Conservation (phyloP, 805 yeast genomes). For the Yarrowia yakushimensis region DNA sequence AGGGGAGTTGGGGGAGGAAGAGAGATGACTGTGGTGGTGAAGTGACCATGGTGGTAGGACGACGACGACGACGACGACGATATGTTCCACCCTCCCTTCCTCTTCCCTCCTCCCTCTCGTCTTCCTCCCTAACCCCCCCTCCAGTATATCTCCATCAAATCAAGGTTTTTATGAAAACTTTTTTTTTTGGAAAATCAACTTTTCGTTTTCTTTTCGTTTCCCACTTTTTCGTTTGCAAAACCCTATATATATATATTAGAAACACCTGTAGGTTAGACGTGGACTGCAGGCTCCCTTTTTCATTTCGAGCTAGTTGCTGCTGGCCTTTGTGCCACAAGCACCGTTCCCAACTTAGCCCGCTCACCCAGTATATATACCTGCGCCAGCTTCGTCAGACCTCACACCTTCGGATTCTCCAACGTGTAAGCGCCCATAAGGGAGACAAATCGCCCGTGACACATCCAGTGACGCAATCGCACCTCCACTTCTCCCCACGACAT, state of each 20-base stretch:
- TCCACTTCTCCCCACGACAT: not conserved
- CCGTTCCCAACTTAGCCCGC: conserved; percentile 5
- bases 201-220: not conserved
- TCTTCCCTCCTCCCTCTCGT: too few species aligned
- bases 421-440: too few species aligned
- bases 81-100: too few species aligned
- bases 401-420: too few species aligned
- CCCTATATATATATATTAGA: not conserved
- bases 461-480: not conserved
- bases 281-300: conserved; percentile 13
- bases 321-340: conserved; percentile 3
- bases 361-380: conserved; percentile 11
- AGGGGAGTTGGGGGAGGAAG: too few species aligned
- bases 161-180: too few species aligned
- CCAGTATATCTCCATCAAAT: too few species aligned
- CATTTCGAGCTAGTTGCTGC: not conserved
- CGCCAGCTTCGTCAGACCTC: too few species aligned
- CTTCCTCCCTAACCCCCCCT: too few species aligned
- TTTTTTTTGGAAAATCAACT: not conserved
- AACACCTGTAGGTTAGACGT: not conserved
- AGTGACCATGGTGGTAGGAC: too few species aligned
- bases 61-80: too few species aligned
- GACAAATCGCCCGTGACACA: not conserved
- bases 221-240: not conserved
- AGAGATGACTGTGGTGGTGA: too few species aligned